Evolutionary conservation across 1,139 yeast genomes (phyloP).

Genomic region (Suhomyces coccinellae): DNA sequence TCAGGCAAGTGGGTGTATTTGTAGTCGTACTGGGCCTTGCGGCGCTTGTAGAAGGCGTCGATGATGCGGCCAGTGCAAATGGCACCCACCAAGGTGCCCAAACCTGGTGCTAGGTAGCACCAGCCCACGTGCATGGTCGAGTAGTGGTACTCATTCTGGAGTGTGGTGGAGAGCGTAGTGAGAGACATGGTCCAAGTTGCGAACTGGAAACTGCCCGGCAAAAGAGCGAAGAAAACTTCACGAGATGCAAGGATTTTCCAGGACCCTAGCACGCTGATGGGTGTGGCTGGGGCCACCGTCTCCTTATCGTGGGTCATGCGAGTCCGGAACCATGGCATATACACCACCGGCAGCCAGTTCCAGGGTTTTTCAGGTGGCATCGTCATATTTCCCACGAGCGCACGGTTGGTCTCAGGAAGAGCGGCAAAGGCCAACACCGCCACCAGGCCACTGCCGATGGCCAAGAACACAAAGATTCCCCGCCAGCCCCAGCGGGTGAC

Average conservation of each 20-base stretch:
- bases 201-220: conserved; percentile 63
- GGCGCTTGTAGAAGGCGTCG: conserved; percentile 44
- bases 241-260: conserved; percentile 39
- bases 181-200: conserved; percentile 70
- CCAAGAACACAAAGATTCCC: conserved; percentile 72
- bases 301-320: conserved; percentile 17
- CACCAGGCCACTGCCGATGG: conserved; percentile 55
- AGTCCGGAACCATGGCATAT: conserved; percentile 18
- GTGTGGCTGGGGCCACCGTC: conserved; percentile 3
- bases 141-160: conserved; percentile 50
- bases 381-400: conserved; percentile 68
- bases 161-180: conserved; percentile 60
- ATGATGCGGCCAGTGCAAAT: conserved; percentile 46
- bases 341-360: conserved; percentile 46
- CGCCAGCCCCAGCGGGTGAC: conserved; percentile 67
- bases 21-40: conserved; percentile 35
- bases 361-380: conserved; percentile 41
- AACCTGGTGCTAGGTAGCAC: conserved; percentile 60
- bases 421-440: conserved; percentile 37
- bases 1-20: conserved; percentile 41
- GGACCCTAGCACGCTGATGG: conserved; percentile 46
- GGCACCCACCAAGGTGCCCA: conserved; percentile 58
- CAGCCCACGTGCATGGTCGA: conserved; percentile 58
- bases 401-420: conserved; percentile 72
- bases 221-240: conserved; percentile 26